Base-by-base conservation (phyloP, 371 early-diverging fungal genomes). In the Haplosporangium sp. region DNA sequence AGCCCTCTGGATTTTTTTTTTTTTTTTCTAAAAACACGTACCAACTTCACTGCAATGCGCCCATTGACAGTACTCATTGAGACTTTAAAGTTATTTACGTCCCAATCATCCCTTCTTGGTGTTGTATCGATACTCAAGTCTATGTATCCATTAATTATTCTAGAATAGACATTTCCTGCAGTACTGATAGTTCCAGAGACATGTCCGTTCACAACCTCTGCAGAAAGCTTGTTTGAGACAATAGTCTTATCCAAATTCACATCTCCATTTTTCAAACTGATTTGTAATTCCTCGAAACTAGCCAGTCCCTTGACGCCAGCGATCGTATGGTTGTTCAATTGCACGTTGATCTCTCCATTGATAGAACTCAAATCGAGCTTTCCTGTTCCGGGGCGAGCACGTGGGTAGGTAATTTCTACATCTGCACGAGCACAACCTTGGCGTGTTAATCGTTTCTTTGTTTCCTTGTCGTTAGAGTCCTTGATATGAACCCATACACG, bases 361-460 rank as follows among this genome's bases (percentile, higher is more conserved):
- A 4, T 7, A n/a, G 27, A 52, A 10, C 15, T 17, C 5, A 74
- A 11, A 0, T 40, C 10, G 19, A 74, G 39, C n/a, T 40, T 50
- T 5, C 68, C 68, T 8, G 68, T 60, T 0, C 63, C 64, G 11
- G 57, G 48, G 7, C 4, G 10, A 2, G 3, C 37, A 9, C 57
- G 60, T 9, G 74, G 74, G 15, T 74, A 74, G 34, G 44, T 15
- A 52, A 74, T 50, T 60, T 67, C 55, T n/a, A 74, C 64, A 42
- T 67, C 65, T 8, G 59, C 68, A 3, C 44, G 47, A 9, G 64
- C 74, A 45, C 74, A 74, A 42, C 45, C 37, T 2, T 42, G 19
- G 7, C 37, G 47, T 35, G 63, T n/a, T 2, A 63, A 6, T 2
- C 64, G 40, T 19, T 63, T 60, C 53, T 58, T 67, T 6, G 19